Evolutionary conservation across 1,284 basidiomycete species (phyloP).

Genomic region (Inonotus hispidus): DNA sequence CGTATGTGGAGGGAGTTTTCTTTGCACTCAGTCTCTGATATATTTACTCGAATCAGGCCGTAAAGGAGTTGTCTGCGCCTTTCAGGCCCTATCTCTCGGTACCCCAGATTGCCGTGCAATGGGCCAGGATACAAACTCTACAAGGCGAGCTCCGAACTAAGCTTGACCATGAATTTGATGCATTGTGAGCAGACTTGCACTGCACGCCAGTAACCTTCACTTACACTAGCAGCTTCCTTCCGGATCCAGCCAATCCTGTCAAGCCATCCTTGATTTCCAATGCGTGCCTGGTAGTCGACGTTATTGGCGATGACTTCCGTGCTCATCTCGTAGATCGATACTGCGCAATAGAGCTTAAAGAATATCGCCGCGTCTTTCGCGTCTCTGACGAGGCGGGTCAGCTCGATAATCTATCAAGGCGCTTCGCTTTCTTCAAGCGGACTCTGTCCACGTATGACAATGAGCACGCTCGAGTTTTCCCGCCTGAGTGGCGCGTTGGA

Average conservation of each 20-base stretch:
- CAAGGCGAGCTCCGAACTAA: conserved; percentile 73
- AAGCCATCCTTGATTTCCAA: conserved; percentile 64
- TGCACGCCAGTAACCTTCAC: background rate
- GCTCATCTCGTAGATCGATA: conserved; percentile 85
- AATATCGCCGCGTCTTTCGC: conserved; percentile 95
- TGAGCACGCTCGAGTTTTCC: conserved; percentile 81
- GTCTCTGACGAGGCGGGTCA: conserved; percentile 91
- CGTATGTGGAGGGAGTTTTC: conserved; percentile 37
- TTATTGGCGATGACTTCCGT: conserved; percentile 79
- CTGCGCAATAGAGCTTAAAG: conserved; percentile 85
- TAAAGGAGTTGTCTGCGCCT: conserved; percentile 75
- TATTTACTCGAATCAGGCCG: conserved; percentile 48
- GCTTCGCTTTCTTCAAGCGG: conserved; percentile 96
- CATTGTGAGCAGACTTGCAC: conserved; percentile 56
- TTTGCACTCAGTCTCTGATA: conserved; percentile 12
- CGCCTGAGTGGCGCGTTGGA: conserved; percentile 76
- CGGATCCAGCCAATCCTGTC: conserved; percentile 65
- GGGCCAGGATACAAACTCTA: conserved; percentile 72
- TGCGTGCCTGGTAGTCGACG: conserved; percentile 81
- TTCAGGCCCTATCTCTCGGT: conserved; percentile 77
- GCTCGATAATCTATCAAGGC: conserved; percentile 88
- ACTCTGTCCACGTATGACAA: conserved; percentile 85
- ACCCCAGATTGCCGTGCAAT: conserved; percentile 69
- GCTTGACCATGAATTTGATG: conserved; percentile 85
- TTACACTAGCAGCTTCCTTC: conserved; percentile 56